These are phyloP conservation scores for Xenosphaeropsis pyriputrescens DNA, from an alignment of 2,329 filamentous ascomycete species.

Conservation along the genomic window DNA sequence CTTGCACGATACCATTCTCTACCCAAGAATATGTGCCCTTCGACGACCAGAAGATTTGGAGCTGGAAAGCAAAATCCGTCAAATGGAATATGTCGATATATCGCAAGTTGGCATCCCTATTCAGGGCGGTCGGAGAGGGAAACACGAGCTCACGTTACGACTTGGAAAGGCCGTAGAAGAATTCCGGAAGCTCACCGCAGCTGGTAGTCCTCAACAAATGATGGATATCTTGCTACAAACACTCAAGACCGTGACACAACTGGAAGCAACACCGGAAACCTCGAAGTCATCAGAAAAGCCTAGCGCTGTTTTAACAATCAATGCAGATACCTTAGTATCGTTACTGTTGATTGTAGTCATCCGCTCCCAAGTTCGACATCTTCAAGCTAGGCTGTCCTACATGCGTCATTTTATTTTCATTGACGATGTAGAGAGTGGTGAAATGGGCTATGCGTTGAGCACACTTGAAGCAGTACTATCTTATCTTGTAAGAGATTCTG, in stretches of 20 bases:
- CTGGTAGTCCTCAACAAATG: slow-evolving; percentile 21
- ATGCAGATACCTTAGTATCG: slow-evolving; percentile 82
- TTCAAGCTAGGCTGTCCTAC: slow-evolving; percentile 82
- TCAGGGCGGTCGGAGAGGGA: slow-evolving; percentile 62
- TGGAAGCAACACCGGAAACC: slow-evolving; percentile 18
- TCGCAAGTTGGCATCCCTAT: slow-evolving; percentile 86
- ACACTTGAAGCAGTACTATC: slow-evolving; percentile 90
- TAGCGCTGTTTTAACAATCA: slow-evolving; percentile 45
- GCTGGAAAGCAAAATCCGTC: slow-evolving; percentile 75
- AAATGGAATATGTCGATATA: slow-evolving; percentile 89
- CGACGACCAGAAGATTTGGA: slow-evolving; percentile 74
- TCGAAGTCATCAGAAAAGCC: slow-evolving; percentile 19
- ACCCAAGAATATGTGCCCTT: slow-evolving; percentile 65
- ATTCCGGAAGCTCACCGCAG: slow-evolving; percentile 80
- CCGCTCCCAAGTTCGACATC: slow-evolving; percentile 69
- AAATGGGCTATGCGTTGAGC: slow-evolving; percentile 90
- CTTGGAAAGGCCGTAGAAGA: slow-evolving; percentile 70
- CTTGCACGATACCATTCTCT: slow-evolving; percentile 71
- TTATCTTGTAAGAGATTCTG: slow-evolving; percentile 74
- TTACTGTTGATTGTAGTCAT: slow-evolving; percentile 86
- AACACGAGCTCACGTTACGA: slow-evolving; percentile 65
- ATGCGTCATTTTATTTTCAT: slow-evolving; percentile 97
- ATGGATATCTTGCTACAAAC: slow-evolving; percentile 22
- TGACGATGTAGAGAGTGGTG: slow-evolving; percentile 90
- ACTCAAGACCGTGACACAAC: slow-evolving; percentile 67